phyloP scores from a whole-genome alignment of 257 asterid species.

The Solanum arcanum region DNA sequence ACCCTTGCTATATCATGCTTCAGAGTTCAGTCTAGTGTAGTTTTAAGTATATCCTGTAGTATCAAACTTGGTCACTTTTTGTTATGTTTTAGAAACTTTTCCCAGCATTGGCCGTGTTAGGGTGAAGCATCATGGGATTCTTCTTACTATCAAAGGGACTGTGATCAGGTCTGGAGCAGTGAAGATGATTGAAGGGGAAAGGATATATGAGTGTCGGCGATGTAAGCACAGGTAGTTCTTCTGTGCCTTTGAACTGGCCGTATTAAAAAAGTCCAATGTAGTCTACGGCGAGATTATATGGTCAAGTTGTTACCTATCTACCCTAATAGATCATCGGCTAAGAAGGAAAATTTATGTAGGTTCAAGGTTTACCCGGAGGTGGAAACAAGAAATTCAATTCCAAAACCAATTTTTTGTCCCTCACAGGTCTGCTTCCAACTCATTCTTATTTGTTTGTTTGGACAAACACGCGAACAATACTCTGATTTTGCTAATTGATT shows the following conservation, averaged over 20 bases:
- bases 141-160: constrained; percentile 92
- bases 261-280: not conserved
- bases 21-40: not conserved
- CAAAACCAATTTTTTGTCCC: constrained; percentile 75
- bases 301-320: not conserved
- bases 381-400: constrained; percentile 67
- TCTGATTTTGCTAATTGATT: not conserved
- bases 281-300: not conserved
- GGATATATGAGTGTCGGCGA: constrained; percentile 64
- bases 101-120: constrained; percentile 91
- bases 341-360: constrained; percentile 28
- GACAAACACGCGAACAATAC: not conserved
- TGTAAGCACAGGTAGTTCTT: constrained; percentile 71
- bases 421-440: constrained; percentile 53
- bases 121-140: constrained; percentile 87
- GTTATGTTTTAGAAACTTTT: constrained; percentile 52
- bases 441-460: not conserved
- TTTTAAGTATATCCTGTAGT: not conserved
- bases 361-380: constrained; percentile 92
- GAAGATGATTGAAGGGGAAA: constrained; percentile 97
- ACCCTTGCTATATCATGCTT: not conserved
- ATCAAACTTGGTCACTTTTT: not conserved
- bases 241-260: not conserved
- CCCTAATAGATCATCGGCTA: not conserved
- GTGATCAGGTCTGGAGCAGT: constrained; percentile 92